A percentile compares a stretch with the other conserved stretches of the same genome.
Conservation (phyloP, 805 yeast species). For the Candida nitratophila region DNA sequence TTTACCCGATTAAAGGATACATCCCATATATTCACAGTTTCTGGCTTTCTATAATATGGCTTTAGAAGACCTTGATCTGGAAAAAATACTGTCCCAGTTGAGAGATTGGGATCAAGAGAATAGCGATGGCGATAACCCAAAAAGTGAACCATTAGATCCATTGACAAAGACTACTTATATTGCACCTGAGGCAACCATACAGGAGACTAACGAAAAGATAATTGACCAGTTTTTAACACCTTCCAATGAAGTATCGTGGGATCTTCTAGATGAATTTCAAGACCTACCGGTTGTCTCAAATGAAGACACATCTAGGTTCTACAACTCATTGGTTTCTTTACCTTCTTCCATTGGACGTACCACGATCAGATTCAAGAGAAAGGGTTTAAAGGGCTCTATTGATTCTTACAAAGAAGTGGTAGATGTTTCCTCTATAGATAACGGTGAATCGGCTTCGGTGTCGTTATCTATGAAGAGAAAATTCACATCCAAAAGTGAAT, state of each 20-base stretch:
- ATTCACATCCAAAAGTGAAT: slow-evolving; percentile 52
- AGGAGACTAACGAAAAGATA: slow-evolving; percentile 16
- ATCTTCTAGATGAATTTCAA: slow-evolving; percentile 64
- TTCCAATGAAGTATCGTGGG: slow-evolving; percentile 56
- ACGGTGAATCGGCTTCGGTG: slow-evolving; percentile 51
- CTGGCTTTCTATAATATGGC: slow-evolving; percentile 1
- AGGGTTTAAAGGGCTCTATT: slow-evolving; percentile 72
- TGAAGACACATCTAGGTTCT: slow-evolving; percentile 23
- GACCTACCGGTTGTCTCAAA: slow-evolving; percentile 34
- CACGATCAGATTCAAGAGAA: slow-evolving; percentile 57
- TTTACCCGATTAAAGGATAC: too few species aligned
- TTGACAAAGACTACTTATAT: slow-evolving; percentile 6
- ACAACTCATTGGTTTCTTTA: slow-evolving; percentile 40
- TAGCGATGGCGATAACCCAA: slow-evolving; percentile 1
- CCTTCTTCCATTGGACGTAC: slow-evolving; percentile 65
- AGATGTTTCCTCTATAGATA: slow-evolving; percentile 33
- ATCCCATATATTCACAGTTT: too few species aligned
- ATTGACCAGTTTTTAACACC: slow-evolving; percentile 52
- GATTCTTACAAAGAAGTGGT: slow-evolving; percentile 55
- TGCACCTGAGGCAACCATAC: slow-evolving; percentile 4
- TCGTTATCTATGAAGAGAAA: slow-evolving; percentile 70
- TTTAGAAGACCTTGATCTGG: slow-evolving; percentile 4
- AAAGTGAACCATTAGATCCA: slow-evolving; percentile 12
- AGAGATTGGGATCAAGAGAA: neutral
- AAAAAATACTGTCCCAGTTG: slow-evolving; percentile 3